A percentile compares a stretch with the other conserved stretches of the same genome.
Evolutionary conservation across 352 stramenopile species (phyloP).

Genomic region (Globisporangium acanthophoron): DNA sequence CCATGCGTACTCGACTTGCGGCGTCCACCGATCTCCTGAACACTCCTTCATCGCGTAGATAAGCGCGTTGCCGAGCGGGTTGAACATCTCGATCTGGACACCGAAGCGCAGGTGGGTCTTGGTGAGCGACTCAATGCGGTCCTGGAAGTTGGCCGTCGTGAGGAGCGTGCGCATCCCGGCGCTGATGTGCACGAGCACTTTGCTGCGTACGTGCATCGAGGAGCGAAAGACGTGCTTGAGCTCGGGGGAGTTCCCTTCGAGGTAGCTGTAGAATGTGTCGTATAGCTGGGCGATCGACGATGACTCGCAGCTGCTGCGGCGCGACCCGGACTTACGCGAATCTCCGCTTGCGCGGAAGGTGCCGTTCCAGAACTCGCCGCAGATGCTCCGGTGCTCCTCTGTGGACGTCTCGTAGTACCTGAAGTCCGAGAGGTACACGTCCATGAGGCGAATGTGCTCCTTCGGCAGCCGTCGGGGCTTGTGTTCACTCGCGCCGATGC

Average conservation of each 20-base stretch:
- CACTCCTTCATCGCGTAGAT: conserved; percentile 67
- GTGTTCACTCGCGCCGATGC: background rate
- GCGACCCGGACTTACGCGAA: conserved; percentile 7
- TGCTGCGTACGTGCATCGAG: conserved; percentile 63
- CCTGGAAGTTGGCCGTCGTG: conserved; percentile 41
- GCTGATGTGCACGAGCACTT: conserved; percentile 87
- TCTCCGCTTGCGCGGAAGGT: conserved; percentile 23
- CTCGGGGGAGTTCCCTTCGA: conserved; percentile 41
- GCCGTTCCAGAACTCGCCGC: conserved; percentile 26
- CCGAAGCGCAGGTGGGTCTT: conserved; percentile 81
- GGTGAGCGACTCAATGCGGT: conserved; percentile 58
- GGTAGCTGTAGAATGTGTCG: conserved; percentile 40
- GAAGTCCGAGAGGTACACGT: conserved; percentile 36
- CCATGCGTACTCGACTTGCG: conserved; percentile 35
- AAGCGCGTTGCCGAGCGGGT: conserved; percentile 83
- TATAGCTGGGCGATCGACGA: conserved; percentile 27
- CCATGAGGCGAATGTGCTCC: conserved; percentile 23
- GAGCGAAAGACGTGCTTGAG: conserved; percentile 43
- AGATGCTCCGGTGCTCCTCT: conserved; percentile 22
- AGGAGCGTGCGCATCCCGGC: conserved; percentile 40
- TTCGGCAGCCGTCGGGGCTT: conserved; percentile 13
- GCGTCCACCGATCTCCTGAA: conserved; percentile 29
- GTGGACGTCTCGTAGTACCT: conserved; percentile 29
- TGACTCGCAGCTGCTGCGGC: conserved; percentile 15
- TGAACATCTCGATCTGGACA: conserved; percentile 86